Evolutionary conservation across 371 early-diverging fungal genomes (phyloP).

Genomic region (Saksenaea vasiformis): DNA sequence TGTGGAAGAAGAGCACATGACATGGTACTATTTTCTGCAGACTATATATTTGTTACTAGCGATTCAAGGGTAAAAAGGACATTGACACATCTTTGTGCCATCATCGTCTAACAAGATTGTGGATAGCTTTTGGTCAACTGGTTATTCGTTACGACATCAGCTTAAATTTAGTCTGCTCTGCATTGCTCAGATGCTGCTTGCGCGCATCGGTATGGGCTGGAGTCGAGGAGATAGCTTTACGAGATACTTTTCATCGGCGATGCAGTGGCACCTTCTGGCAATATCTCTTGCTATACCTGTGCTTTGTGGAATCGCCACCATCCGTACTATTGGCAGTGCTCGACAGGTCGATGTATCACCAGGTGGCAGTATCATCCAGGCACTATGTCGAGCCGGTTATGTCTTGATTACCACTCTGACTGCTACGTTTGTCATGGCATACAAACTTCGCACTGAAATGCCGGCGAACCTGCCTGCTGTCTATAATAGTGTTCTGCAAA

Average conservation of each 20-base stretch:
- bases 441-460: constrained; percentile 31
- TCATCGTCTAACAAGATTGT: background rate
- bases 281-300: constrained; percentile 10
- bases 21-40: constrained; percentile 74
- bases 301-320: background rate
- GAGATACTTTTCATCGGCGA: constrained; percentile 6
- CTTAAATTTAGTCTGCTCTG: constrained; percentile 34
- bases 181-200: constrained; percentile 12
- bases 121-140: constrained; percentile 3
- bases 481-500: constrained; percentile 17
- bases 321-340: background rate
- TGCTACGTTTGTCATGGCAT: constrained; percentile 26
- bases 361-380: constrained; percentile 28
- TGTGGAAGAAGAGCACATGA: constrained; percentile 78
- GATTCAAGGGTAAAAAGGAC: constrained; percentile 45
- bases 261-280: constrained; percentile 21
- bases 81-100: constrained; percentile 15
- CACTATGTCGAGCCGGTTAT: constrained; percentile 15
- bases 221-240: background rate
- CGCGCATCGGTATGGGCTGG: constrained; percentile 8
- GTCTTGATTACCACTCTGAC: constrained; percentile 16
- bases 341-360: constrained; percentile 18
- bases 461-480: constrained; percentile 13
- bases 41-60: constrained; percentile 52
- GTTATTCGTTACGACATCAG: constrained; percentile 13